These are phyloP conservation scores for Fusarium armeniacum DNA, from an alignment of 2,329 filamentous ascomycete genomes.

Conservation along the genomic window DNA sequence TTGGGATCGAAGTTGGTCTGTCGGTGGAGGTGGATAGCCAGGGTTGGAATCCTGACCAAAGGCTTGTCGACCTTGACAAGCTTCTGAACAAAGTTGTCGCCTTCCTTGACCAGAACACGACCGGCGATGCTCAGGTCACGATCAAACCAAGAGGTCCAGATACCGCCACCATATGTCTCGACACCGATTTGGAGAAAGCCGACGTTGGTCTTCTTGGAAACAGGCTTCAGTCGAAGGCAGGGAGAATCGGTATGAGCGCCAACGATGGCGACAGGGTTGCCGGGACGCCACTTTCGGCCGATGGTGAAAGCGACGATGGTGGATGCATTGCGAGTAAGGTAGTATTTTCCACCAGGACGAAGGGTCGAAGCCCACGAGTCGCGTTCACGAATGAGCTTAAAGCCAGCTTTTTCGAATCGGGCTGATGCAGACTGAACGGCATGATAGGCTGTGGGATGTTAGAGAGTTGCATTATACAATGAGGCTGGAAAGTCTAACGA, in stretches of 20 bases:
- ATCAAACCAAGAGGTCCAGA: constrained; percentile 99
- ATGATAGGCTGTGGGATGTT: constrained; percentile 80
- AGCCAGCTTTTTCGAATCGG: constrained; percentile 85
- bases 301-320: constrained; percentile 95
- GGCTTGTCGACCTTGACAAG: constrained; percentile 92
- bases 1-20: constrained; percentile 91
- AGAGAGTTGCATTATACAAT: constrained; percentile 3
- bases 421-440: constrained; percentile 84
- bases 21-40: constrained; percentile 94
- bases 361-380: constrained; percentile 87
- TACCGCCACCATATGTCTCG: constrained; percentile 95
- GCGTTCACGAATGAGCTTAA: constrained; percentile 88
- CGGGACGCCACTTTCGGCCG: constrained; percentile 89
- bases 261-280: constrained; percentile 92
- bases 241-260: constrained; percentile 97
- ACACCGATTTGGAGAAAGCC: constrained; percentile 96
- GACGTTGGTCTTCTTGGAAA: constrained; percentile 87
- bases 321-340: constrained; percentile 91
- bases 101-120: constrained; percentile 82
- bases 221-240: constrained; percentile 91
- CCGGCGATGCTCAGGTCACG: constrained; percentile 93
- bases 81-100: constrained; percentile 81
- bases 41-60: constrained; percentile 89
- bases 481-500: constrained; percentile 68
- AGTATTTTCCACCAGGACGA: constrained; percentile 93